Percentiles rank a stretch among this genome's conserved stretches.
phyloP scores from a whole-genome alignment of 2,329 filamentous ascomycete species.

The Teratosphaeria pseudoeucalypti region DNA sequence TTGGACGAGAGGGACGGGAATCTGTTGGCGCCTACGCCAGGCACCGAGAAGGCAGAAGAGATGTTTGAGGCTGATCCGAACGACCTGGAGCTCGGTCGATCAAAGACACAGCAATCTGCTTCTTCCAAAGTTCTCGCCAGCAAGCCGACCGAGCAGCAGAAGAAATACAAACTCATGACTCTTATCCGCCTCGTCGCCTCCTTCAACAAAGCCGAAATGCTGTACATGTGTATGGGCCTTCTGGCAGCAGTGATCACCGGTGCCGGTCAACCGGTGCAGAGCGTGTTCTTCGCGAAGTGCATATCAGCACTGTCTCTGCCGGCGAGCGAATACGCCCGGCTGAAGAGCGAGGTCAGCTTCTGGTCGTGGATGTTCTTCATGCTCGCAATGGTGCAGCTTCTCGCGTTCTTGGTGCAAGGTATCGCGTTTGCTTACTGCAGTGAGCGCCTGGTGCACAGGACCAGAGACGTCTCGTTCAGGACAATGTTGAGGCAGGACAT shows the following conservation, averaged over 20 bases:
- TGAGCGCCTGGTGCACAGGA: slow-evolving; percentile 73
- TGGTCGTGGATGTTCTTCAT: slow-evolving; percentile 86
- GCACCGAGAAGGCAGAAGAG: slow-evolving; percentile 20
- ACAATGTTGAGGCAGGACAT: slow-evolving; percentile 88
- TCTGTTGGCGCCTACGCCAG: slow-evolving; percentile 12
- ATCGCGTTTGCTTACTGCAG: slow-evolving; percentile 73
- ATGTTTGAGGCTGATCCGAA: slow-evolving; percentile 45
- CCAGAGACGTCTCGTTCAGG: slow-evolving; percentile 73
- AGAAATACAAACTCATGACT: slow-evolving; percentile 60
- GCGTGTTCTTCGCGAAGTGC: slow-evolving; percentile 81
- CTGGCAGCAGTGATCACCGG: slow-evolving; percentile 67
- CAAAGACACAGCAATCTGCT: slow-evolving; percentile 42
- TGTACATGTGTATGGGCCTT: slow-evolving; percentile 62
- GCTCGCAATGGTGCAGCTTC: slow-evolving; percentile 62
- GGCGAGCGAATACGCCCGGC: slow-evolving; percentile 39
- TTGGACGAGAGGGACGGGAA: slow-evolving; percentile 21
- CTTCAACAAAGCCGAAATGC: slow-evolving; percentile 67
- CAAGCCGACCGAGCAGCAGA: slow-evolving; percentile 37
- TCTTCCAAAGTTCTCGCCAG: slow-evolving; percentile 62
- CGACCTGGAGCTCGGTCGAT: slow-evolving; percentile 49
- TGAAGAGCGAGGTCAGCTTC: slow-evolving; percentile 66
- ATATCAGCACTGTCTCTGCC: slow-evolving; percentile 61
- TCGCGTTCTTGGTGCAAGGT: slow-evolving; percentile 60
- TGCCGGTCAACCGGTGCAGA: slow-evolving; percentile 64
- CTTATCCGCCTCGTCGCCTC: slow-evolving; percentile 68